phyloP scores from a whole-genome alignment of 169 alveolate genomes.

The Plasmodium gaboni region DNA sequence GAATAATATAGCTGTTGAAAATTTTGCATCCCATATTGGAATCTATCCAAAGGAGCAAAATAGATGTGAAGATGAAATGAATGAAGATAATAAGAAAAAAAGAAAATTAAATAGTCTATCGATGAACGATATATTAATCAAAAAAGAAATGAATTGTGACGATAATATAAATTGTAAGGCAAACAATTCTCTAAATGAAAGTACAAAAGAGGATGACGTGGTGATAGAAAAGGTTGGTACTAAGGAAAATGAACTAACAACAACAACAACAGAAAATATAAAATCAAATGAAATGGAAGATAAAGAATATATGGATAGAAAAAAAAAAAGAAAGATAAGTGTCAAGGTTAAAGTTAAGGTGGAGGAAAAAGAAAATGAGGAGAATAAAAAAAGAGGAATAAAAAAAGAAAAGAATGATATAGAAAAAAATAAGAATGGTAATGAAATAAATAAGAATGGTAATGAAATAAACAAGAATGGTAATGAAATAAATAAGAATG shows the following conservation, averaged over 20 bases:
- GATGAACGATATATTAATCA: neutral
- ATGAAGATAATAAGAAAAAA: neutral
- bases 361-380: neutral
- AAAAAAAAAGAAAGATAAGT: slow-evolving; percentile 8
- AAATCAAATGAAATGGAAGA: neutral
- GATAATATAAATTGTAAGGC: neutral
- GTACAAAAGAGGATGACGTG: neutral
- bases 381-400: neutral
- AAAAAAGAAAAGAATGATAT: slow-evolving; percentile 11
- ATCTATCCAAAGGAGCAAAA: neutral
- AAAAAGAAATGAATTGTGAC: neutral
- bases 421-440: slow-evolving; percentile 1
- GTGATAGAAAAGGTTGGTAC: neutral
- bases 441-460: neutral
- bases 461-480: slow-evolving; percentile 3
- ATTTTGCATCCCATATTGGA: neutral
- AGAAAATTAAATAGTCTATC: neutral
- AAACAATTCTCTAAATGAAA: neutral
- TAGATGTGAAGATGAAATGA: neutral
- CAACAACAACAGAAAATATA: neutral
- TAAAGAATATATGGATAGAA: neutral
- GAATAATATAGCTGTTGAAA: neutral
- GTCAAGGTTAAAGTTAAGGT: neutral
- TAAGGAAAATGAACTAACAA: neutral
- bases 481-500: neutral